Conservation (phyloP, 2,329 filamentous ascomycete genomes). For the Monosporascus sp. region DNA sequence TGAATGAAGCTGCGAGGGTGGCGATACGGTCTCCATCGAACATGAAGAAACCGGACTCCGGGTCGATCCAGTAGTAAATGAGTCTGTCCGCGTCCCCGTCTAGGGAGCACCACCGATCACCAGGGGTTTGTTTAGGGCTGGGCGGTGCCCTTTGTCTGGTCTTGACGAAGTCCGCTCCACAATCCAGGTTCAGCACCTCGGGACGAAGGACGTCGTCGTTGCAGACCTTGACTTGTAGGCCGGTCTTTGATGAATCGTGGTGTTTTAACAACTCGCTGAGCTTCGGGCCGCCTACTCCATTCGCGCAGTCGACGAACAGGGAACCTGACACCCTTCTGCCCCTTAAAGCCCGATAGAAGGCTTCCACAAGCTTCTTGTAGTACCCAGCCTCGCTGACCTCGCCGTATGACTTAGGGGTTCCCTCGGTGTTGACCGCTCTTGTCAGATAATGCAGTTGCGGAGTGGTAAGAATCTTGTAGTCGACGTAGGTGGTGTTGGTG, state of each 20-base stretch:
- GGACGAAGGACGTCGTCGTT: constrained; percentile 92
- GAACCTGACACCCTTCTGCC: constrained; percentile 67
- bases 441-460: constrained; percentile 98
- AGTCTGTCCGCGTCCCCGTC: constrained; percentile 95
- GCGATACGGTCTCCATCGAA: constrained; percentile 96
- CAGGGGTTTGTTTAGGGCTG: constrained; percentile 67
- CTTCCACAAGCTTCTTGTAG: constrained; percentile 83
- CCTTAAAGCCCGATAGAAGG: constrained; percentile 79
- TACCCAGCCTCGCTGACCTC: constrained; percentile 86
- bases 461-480: constrained; percentile 89
- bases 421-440: constrained; percentile 88
- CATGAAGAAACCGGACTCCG: constrained; percentile 79
- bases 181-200: constrained; percentile 85
- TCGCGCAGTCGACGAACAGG: constrained; percentile 89
- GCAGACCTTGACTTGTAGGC: constrained; percentile 76
- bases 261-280: constrained; percentile 80
- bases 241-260: constrained; percentile 63
- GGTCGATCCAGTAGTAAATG: constrained; percentile 89
- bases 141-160: constrained; percentile 89
- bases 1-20: constrained; percentile 87
- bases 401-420: constrained; percentile 81
- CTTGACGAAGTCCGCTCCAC: constrained; percentile 95
- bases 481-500: constrained; percentile 66
- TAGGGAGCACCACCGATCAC: constrained; percentile 80
- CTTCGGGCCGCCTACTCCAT: constrained; percentile 93